phyloP scores from a whole-genome alignment of 495 filamentous ascomycete species.

The Pyrenula aspistea region DNA sequence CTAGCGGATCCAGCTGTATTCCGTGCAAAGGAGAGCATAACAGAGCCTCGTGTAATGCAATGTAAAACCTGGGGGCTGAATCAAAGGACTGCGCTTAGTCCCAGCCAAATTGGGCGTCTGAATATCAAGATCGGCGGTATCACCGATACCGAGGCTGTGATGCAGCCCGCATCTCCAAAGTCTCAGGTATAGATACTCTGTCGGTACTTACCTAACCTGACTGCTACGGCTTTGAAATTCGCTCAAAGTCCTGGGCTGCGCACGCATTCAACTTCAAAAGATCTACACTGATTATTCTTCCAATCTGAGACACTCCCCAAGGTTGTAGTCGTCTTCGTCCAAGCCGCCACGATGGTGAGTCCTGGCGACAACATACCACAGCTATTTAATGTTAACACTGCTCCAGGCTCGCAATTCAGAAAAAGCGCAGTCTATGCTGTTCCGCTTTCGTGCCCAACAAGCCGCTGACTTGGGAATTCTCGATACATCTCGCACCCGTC shows the following conservation, averaged over 20 bases:
- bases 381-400: background rate
- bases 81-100: background rate
- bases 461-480: slow-evolving; percentile 94
- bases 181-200: too few relatives aligned
- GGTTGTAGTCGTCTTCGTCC: background rate
- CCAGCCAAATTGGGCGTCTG: too few relatives aligned
- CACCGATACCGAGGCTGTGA: too few relatives aligned
- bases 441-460: slow-evolving; percentile 96
- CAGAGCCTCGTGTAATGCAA: background rate
- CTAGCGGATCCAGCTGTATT: background rate
- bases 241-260: too few relatives aligned
- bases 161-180: too few relatives aligned
- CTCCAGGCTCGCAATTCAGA: slow-evolving; percentile 72
- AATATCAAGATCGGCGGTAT: too few relatives aligned
- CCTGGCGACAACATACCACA: background rate
- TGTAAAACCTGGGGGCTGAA: background rate
- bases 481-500: slow-evolving; percentile 78
- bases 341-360: background rate
- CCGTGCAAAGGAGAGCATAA: background rate
- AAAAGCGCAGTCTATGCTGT: slow-evolving; percentile 99
- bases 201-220: too few relatives aligned
- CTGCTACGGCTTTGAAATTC: too few relatives aligned
- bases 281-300: too few relatives aligned
- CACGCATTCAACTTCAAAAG: too few relatives aligned
- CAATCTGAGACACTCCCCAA: background rate